Evolutionary conservation across 768 basidiomycete genomes (phyloP).

Genomic region (Lactarius akahatsu): DNA sequence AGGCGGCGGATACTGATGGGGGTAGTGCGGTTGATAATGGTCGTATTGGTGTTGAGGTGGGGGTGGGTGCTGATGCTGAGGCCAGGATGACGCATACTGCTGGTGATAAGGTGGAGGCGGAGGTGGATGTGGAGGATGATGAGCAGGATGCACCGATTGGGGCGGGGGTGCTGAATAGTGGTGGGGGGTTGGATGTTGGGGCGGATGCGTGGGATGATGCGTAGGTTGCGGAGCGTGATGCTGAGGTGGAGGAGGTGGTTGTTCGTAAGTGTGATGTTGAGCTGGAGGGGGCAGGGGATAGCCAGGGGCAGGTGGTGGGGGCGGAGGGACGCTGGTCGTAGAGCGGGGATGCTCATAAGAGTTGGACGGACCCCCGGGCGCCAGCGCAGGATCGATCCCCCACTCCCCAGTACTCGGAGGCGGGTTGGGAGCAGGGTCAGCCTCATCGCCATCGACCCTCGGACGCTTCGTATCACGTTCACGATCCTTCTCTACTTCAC

Average conservation of each 20-base stretch:
- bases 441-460: slow-evolving; percentile 26
- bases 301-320: slow-evolving; percentile 21
- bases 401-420: slow-evolving; percentile 26
- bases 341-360: slow-evolving; percentile 25
- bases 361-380: slow-evolving; percentile 20
- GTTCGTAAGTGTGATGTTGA: slow-evolving; percentile 22
- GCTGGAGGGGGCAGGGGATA: slow-evolving; percentile 17
- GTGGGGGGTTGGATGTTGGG: slow-evolving; percentile 26
- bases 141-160: slow-evolving; percentile 27
- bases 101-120: slow-evolving; percentile 21
- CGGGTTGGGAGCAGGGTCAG: slow-evolving; percentile 17
- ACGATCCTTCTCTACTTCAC: slow-evolving; percentile 29
- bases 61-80: slow-evolving; percentile 22
- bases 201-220: slow-evolving; percentile 19
- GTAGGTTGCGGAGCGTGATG: slow-evolving; percentile 23
- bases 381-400: slow-evolving; percentile 27
- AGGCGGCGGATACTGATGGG: slow-evolving; percentile 23
- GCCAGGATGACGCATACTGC: slow-evolving; percentile 23
- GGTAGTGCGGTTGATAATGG: slow-evolving; percentile 23
- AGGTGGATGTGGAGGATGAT: slow-evolving; percentile 22
- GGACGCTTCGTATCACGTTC: slow-evolving; percentile 27
- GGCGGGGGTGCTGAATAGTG: slow-evolving; percentile 25
- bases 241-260: slow-evolving; percentile 23
- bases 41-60: slow-evolving; percentile 25
- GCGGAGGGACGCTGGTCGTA: slow-evolving; percentile 24